Percentiles rank a stretch among this genome's conserved stretches.
Conservation (phyloP, 805 yeast species). For the Pichia deserticola region DNA sequence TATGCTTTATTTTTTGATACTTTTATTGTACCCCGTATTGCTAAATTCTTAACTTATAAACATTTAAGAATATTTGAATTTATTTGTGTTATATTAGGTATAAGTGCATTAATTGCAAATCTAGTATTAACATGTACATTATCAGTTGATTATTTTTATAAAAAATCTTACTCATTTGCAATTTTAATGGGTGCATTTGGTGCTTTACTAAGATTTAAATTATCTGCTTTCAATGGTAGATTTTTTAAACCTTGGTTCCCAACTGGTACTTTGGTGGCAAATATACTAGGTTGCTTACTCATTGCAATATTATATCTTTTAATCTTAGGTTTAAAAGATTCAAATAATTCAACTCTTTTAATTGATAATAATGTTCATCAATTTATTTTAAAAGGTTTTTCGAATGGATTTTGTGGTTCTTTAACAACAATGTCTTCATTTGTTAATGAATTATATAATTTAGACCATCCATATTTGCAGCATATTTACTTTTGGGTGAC, state of each 20-base stretch:
- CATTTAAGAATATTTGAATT: slow-evolving; percentile 11
- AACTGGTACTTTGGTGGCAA: slow-evolving; percentile 39
- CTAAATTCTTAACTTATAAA: slow-evolving; percentile 7
- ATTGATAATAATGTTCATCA: slow-evolving; percentile 12
- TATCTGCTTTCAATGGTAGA: slow-evolving; percentile 43
- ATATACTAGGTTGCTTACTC: slow-evolving; percentile 19
- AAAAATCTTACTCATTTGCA: slow-evolving; percentile 61
- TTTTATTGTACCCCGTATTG: slow-evolving; percentile 5
- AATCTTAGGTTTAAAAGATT: slow-evolving; percentile 11
- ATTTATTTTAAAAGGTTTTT: slow-evolving; percentile 20
- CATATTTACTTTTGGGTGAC: slow-evolving; percentile 47
- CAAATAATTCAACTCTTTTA: slow-evolving; percentile 1
- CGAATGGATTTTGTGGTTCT: slow-evolving; percentile 25
- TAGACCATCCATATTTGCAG: slow-evolving; percentile 22
- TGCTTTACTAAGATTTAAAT: slow-evolving; percentile 47
- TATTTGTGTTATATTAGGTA: slow-evolving; percentile 15
- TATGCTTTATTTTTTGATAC: slow-evolving; percentile 16
- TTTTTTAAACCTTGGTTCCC: slow-evolving; percentile 39
- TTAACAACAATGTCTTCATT: slow-evolving; percentile 62
- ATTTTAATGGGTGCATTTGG: slow-evolving; percentile 69
- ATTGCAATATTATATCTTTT: slow-evolving; percentile 18
- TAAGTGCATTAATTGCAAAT: slow-evolving; percentile 29
- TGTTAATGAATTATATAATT: slow-evolving; percentile 49
- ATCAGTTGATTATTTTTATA: slow-evolving; percentile 36
- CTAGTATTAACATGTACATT: slow-evolving; percentile 36